Base-by-base conservation (phyloP, 352 stramenopile species). In the Aphanomyces cochlioides region DNA sequence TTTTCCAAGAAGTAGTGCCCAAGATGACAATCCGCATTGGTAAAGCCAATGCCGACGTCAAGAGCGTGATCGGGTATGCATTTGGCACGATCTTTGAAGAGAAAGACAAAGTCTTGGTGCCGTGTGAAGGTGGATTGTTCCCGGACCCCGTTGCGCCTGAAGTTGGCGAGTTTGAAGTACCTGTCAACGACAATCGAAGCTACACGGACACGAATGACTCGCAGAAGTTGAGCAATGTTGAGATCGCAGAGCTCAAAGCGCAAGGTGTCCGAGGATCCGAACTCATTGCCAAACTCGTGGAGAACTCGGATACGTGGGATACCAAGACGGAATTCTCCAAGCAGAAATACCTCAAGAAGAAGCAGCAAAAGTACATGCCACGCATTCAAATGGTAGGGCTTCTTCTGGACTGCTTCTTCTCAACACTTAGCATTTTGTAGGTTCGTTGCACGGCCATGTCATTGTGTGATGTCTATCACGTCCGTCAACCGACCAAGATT, bases 341-440 rank as follows among this genome's bases (percentile, higher is more conserved):
- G 79, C 92, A 97, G 71, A 99, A 99, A 71, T 99, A 98, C 78
- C 87, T 98, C 54, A 93, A 92, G 69, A 94, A 96, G 72, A 99
- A 99, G 79, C 92, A 98, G 78, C 80, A 94, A 70, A 97, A 96
- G 76, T 95, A 94, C 77, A 95, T 95, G 84, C 87, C 87, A 2
- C 87, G 87, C 58, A 64, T 70, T 37, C 64, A 70, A 61, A 70
- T 70, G 64, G 87, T 95, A 71, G 83, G 84, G 28, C 86, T 92
- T 72, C 73, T 93, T n/a, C n/a, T 53, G 45, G n/a, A 19, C 13
- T 10, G n/a, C n/a, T 19, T 58, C 37, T 58, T 13, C 50, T 34
- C n/a, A 13, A 34, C 37, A 10, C n/a, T 21, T 58, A 3, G 50
- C 50, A 13, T 34, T 38, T 19, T 19, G 13, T 61, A 61, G 54